Conservation (phyloP, 306 rosid genomes). For the Lotus japonicus region DNA sequence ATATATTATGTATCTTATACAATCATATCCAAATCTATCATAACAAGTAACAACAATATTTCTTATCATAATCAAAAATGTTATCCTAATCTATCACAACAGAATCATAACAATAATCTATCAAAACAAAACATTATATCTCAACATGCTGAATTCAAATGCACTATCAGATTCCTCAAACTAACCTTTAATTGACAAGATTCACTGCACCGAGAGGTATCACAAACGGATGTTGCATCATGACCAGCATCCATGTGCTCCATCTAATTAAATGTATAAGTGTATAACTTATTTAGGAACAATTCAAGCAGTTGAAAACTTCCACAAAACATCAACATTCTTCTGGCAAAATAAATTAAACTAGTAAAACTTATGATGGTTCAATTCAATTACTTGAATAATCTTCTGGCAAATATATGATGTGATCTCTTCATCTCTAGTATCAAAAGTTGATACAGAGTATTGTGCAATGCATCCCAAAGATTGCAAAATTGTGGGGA, state of each 20-base stretch:
- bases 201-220: slow-evolving; percentile 31
- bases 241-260: slow-evolving; percentile 31
- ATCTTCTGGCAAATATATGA: slow-evolving; percentile 49
- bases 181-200: slow-evolving; percentile 76
- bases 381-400: slow-evolving; percentile 56
- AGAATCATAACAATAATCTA: no score
- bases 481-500: slow-evolving; percentile 84
- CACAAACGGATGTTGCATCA: slow-evolving; percentile 20
- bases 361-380: slow-evolving; percentile 14
- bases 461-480: slow-evolving; percentile 75
- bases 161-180: slow-evolving; percentile 4
- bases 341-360: slow-evolving; percentile 19
- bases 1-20: no score
- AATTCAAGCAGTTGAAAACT: slow-evolving; percentile 10
- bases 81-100: no score
- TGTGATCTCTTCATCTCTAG: slow-evolving; percentile 55
- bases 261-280: slow-evolving; percentile 46
- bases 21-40: no score
- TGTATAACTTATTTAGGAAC: slow-evolving; percentile 12
- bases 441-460: slow-evolving; percentile 58
- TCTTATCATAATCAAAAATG: no score
- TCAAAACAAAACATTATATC: no score
- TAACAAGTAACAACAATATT: no score
- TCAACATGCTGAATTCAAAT: neutral
- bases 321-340: neutral